Base-by-base conservation (phyloP, 2,329 filamentous ascomycete genomes). In the Colletotrichum zoysiae region DNA sequence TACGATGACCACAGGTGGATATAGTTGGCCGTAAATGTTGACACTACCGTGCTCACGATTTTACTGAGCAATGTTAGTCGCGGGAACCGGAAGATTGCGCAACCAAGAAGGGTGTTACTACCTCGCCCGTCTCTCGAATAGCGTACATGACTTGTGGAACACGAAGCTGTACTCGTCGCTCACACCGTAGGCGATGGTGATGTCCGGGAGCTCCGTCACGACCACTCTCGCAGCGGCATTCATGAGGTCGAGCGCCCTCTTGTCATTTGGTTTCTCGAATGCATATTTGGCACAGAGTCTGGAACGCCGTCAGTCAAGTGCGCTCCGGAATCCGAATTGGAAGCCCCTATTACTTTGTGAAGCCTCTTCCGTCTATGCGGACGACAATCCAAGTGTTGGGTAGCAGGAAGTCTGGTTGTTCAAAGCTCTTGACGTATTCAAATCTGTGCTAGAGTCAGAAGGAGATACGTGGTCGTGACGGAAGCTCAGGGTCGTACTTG, bases 91-190 rank as follows among this genome's bases (percentile, higher is more conserved):
- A 11, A 23, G 9, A 30, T 18, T 20, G 40, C 33, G 3, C 16
- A 8, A 11, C 30, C 40, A n/a, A 35, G 16, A 70, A 20, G 23
- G 20, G 20, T 30, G 40, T 42, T 76, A 84, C 79, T 84, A 95
- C 90, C 93, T 94, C 63, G 90, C 89, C 74, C 96, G 89, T 70
- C 96, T 89, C 77, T 98, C 95, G 77, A 98, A 99, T 7, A 99
- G 85, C 56, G 87, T 87, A 76, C 91, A 94, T 44, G 89, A 88
- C 79, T 95, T 95, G 80, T 97, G 93, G 74, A 98, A 94, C 51
- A 97, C 91, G 77, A 97, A 98, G 81, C 94, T 96, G 81, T 92
- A 98, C 80, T 99, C 96, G 79, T 99, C 96, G 81, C 95, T 98
- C 75, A 97, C 91, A 1, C 96, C 96, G 77, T 98, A 99, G 0